A percentile compares a stretch with the other conserved stretches of the same genome.
Evolutionary conservation across 164 flowering plant genomes (phyloP).

Genomic region (Chloranthus sessilifolius): DNA sequence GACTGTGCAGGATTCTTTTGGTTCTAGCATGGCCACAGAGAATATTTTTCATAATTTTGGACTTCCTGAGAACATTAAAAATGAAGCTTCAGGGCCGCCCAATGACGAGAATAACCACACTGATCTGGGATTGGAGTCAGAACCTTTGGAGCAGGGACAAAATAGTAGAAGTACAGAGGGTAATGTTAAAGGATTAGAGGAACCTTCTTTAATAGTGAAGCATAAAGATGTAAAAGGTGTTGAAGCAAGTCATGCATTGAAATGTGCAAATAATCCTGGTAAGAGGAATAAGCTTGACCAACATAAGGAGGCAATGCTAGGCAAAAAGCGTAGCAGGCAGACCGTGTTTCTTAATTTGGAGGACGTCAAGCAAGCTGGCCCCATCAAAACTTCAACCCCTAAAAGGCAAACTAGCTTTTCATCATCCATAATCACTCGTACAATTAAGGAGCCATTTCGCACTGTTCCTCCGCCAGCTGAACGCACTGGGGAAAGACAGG

Average conservation of each 20-base stretch:
- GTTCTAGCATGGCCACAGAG: constrained; percentile 19
- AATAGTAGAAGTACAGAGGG: constrained; percentile 26
- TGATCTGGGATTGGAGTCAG: constrained; percentile 28
- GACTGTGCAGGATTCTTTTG: constrained; percentile 19
- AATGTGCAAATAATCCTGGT: constrained; percentile 53
- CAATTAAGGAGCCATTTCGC: constrained; percentile 51
- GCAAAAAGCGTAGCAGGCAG: constrained; percentile 84
- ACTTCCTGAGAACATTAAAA: constrained; percentile 14
- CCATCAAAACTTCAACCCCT: constrained; percentile 69
- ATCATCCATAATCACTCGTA: constrained; percentile 45
- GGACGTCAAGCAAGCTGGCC: constrained; percentile 87
- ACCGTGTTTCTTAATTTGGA: constrained; percentile 86
- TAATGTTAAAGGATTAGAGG: constrained; percentile 43
- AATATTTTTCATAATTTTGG: constrained; percentile 13
- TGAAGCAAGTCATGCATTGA: constrained; percentile 74
- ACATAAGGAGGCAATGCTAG: constrained; percentile 83
- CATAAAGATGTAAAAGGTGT: constrained; percentile 61
- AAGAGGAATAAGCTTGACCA: constrained; percentile 75
- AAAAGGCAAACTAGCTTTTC: constrained; percentile 54
- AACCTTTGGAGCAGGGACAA: constrained; percentile 25
- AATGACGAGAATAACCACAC: constrained; percentile 25
- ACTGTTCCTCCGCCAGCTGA: constrained; percentile 38
- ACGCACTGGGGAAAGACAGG: constrained; percentile 53
- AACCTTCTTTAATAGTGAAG: constrained; percentile 32
- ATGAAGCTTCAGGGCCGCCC: constrained; percentile 6